Base-by-base conservation (phyloP, 2,329 filamentous ascomycete species). In the Endothia cerciana region DNA sequence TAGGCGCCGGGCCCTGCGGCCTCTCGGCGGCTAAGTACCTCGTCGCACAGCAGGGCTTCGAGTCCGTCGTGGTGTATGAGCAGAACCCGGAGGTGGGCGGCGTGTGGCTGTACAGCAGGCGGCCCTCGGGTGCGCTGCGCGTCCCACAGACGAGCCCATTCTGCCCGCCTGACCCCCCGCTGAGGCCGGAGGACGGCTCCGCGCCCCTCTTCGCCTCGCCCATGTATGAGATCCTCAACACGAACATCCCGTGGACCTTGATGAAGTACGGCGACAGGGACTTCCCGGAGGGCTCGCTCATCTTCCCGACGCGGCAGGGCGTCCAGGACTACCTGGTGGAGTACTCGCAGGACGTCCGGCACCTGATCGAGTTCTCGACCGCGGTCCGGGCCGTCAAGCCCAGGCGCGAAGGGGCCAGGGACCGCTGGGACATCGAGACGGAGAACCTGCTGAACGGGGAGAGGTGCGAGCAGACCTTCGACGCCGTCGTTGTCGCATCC, bases 1-100 rank as follows among this genome's bases (percentile, higher is more conserved):
- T 97, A 70, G 94, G 94, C 28, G 93, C 91, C 11, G 94, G 94
- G 0, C 91, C 94, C 0, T 87, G 86, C 69, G 94, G 94, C 4
- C 81, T 97, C 4, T 87, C 90, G 33, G 88, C 90, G 30, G 92
- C 92, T 62, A 95, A 93, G 82, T 94, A 94, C 73, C 82, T 97
- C 22, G 75, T 86, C 13, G 92, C 90, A 0, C 93, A 90, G 83
- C 73, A 81, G 45, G 70, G 75, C 1, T 95, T 95, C 73, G 79
- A 87, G 15, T 84, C 81, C 38, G 89, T 98, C 67, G 86, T 89
- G 67, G 77, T 97, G 47, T 96, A 91, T 73, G 95, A 98, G 77
- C 92, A 97, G 77, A 89, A 93, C 70, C 80, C 83, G 55, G 83
- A 87, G 58, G 85, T 91, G 7, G 94, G 93, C 65, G 94, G 95